Conservation (phyloP, 805 yeast species). For the Schizosaccharomyces japonicus region DNA sequence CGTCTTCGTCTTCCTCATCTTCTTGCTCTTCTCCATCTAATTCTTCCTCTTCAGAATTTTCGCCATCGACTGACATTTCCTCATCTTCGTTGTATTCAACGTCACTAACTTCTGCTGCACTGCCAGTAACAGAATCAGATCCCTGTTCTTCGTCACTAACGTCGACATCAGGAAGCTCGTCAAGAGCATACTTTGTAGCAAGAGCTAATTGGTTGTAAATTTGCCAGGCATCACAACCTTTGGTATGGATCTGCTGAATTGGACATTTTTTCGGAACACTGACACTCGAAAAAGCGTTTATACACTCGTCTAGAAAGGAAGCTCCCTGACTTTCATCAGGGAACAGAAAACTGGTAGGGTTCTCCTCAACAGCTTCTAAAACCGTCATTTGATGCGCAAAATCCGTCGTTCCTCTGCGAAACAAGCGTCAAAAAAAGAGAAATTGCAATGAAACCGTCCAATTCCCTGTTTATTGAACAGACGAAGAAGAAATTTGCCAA, state of each 20-base stretch:
- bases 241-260: neutral
- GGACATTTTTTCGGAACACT: neutral
- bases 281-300: neutral
- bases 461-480: too few relatives aligned
- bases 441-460: too few relatives aligned
- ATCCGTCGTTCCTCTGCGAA: too few relatives aligned
- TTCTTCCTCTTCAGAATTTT: constrained; percentile 16
- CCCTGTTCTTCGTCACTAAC: constrained; percentile 12
- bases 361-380: too few relatives aligned
- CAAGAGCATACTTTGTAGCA: constrained; percentile 6
- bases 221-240: neutral
- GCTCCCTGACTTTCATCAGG: neutral
- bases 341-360: neutral
- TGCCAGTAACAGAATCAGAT: constrained; percentile 11
- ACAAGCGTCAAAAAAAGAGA: too few relatives aligned
- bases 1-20: constrained; percentile 7
- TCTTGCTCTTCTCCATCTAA: constrained; percentile 20
- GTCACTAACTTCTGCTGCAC: constrained; percentile 14
- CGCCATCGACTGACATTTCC: constrained; percentile 11
- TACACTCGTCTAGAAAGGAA: neutral
- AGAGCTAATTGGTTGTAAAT: neutral
- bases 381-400: too few relatives aligned
- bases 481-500: too few relatives aligned
- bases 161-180: constrained; percentile 7
- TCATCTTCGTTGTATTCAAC: constrained; percentile 12